phyloP scores from a whole-genome alignment of 768 basidiomycete genomes.

The Hericium coralloides region DNA sequence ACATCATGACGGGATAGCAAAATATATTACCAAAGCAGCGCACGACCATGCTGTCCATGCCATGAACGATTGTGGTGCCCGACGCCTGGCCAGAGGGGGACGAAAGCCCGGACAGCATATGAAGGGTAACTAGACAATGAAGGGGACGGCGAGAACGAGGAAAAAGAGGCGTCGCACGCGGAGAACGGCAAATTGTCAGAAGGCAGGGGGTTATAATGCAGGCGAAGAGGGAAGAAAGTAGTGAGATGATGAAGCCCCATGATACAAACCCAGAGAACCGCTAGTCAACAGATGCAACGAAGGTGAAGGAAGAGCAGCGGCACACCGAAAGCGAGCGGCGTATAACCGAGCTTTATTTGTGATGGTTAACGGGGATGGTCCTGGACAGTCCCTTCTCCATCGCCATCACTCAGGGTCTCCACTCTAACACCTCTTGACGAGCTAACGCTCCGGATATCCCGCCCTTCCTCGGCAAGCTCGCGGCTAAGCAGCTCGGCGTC shows the following conservation, averaged over 20 bases:
- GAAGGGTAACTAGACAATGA: neutral
- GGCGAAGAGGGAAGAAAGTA: neutral
- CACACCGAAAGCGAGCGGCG: neutral
- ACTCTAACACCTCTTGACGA: constrained; percentile 75
- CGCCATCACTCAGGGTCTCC: constrained; percentile 54
- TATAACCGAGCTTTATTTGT: neutral
- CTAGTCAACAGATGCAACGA: neutral
- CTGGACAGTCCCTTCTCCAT: constrained; percentile 22
- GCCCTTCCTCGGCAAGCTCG: constrained; percentile 84
- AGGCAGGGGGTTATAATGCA: neutral
- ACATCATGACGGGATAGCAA: neutral
- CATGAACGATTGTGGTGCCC: neutral
- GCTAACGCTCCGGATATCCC: constrained; percentile 76
- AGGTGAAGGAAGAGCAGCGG: neutral
- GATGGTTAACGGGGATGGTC: constrained; percentile 13
- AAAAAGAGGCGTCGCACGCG: neutral
- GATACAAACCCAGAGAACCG: neutral
- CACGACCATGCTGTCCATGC: neutral
- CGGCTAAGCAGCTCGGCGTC: constrained; percentile 46
- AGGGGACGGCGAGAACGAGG: neutral
- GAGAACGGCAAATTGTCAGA: neutral
- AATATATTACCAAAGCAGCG: neutral
- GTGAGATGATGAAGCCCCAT: neutral
- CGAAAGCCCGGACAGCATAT: neutral
- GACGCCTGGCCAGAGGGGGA: neutral